These are phyloP conservation scores for Hyphodiscus sp. DNA, from an alignment of 2,329 filamentous ascomycete species.

Conservation along the genomic window DNA sequence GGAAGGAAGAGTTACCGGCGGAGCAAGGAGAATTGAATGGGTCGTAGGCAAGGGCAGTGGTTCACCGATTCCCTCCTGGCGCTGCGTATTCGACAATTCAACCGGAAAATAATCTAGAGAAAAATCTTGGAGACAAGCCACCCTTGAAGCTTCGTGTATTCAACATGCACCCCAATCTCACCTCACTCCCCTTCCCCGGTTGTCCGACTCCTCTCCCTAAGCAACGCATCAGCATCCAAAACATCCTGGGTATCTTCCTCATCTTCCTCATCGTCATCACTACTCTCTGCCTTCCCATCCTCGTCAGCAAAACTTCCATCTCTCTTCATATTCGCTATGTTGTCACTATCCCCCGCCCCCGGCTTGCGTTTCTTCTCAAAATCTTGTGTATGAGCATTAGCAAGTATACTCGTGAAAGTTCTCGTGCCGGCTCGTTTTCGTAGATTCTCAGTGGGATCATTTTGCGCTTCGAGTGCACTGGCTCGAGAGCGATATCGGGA, in stretches of 20 bases:
- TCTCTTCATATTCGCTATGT: neutral
- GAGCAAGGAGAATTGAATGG: too few relatives aligned
- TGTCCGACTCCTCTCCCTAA: constrained; percentile 10
- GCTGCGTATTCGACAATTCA: too few relatives aligned
- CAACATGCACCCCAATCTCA: too few relatives aligned
- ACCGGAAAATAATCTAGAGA: too few relatives aligned
- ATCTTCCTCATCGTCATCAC: constrained; percentile 16
- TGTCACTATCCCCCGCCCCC: constrained; percentile 10
- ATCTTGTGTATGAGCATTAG: constrained; percentile 81
- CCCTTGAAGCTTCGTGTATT: too few relatives aligned
- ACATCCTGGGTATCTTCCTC: constrained; percentile 20
- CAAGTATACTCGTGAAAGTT: constrained; percentile 60
- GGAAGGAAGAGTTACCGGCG: too few relatives aligned
- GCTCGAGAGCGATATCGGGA: constrained; percentile 18
- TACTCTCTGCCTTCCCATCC: constrained; percentile 3
- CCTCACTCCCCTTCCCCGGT: neutral
- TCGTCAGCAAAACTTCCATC: constrained; percentile 8
- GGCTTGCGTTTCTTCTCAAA: constrained; percentile 70
- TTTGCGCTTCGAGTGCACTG: constrained; percentile 19
- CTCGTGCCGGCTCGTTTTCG: constrained; percentile 5
- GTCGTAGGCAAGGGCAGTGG: too few relatives aligned
- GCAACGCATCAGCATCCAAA: constrained; percentile 16
- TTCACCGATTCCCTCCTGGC: too few relatives aligned
- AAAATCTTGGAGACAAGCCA: too few relatives aligned
- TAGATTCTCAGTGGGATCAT: neutral